A percentile compares a stretch with the other conserved stretches of the same genome.
These are phyloP conservation scores for Colletotrichum simmondsii DNA, from an alignment of 2,329 filamentous ascomycete species.

Conservation along the genomic window DNA sequence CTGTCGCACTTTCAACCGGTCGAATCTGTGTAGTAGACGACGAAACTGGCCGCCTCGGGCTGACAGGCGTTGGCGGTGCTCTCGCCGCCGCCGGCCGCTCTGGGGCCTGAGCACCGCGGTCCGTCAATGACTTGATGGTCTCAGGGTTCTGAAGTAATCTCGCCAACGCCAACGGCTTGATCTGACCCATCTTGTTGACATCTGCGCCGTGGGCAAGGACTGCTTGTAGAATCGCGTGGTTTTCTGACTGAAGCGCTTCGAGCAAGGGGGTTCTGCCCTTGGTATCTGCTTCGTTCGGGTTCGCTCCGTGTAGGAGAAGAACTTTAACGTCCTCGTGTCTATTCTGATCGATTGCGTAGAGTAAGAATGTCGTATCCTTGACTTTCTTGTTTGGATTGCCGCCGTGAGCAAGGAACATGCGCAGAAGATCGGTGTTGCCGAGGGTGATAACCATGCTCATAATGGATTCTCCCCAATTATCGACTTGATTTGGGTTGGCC, in stretches of 20 bases:
- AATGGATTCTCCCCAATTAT: slow-evolving; percentile 41
- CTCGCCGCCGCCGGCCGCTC: background rate
- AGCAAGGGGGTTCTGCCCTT: slow-evolving; percentile 31
- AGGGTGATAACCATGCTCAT: slow-evolving; percentile 33
- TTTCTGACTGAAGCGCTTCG: slow-evolving; percentile 40
- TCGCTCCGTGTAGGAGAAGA: slow-evolving; percentile 46
- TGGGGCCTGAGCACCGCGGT: slow-evolving; percentile 23
- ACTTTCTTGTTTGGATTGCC: slow-evolving; percentile 33
- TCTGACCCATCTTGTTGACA: slow-evolving; percentile 28
- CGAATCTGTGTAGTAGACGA: background rate
- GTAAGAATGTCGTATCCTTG: slow-evolving; percentile 39
- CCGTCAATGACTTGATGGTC: slow-evolving; percentile 18
- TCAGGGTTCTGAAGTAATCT: slow-evolving; percentile 18
- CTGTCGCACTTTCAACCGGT: background rate
- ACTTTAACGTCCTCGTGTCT: slow-evolving; percentile 38
- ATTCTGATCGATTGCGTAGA: slow-evolving; percentile 43
- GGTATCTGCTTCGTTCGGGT: slow-evolving; percentile 40
- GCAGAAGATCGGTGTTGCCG: slow-evolving; percentile 28
- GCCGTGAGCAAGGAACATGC: slow-evolving; percentile 31
- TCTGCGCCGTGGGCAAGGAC: slow-evolving; percentile 34
- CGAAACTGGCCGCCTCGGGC: background rate
- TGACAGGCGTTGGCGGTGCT: background rate
- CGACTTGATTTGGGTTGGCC: slow-evolving; percentile 35
- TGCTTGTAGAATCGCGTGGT: slow-evolving; percentile 21
- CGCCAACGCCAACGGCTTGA: slow-evolving; percentile 27